These are phyloP conservation scores for Corrigiola litoralis DNA, from an alignment of 179 eudicot genomes.

Conservation along the genomic window DNA sequence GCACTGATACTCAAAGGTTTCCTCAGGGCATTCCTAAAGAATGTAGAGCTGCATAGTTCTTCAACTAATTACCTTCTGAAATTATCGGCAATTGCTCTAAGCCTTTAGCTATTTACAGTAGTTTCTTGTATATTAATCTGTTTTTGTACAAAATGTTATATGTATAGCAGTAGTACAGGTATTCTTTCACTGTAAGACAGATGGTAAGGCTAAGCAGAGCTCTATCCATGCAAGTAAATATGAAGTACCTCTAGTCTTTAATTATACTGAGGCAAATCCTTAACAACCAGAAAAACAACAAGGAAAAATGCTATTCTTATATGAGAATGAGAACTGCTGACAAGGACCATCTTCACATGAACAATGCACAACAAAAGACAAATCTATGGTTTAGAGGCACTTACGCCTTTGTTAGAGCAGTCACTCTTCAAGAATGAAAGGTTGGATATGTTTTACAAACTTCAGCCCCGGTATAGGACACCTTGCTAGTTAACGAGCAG, in stretches of 20 bases:
- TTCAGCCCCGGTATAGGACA: background rate
- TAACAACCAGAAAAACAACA: background rate
- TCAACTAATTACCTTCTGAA: no score
- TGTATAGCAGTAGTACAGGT: background rate
- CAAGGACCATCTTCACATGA: background rate
- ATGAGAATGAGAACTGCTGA: background rate
- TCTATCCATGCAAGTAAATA: no score
- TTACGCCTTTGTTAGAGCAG: slow-evolving; percentile 12
- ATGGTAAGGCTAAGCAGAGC: no score
- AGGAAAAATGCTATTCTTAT: background rate
- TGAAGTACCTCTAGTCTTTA: no score
- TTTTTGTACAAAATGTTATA: background rate
- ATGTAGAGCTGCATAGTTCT: slow-evolving; percentile 13
- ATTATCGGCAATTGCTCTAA: no score
- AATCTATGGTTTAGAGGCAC: background rate
- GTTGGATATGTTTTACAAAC: background rate
- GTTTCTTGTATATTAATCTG: no score
- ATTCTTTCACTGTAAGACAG: background rate
- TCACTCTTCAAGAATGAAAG: background rate
- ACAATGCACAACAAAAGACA: background rate
- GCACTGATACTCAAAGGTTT: slow-evolving; percentile 29
- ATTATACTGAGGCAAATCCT: no score
- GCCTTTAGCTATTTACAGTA: no score
- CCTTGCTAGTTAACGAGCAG: background rate
- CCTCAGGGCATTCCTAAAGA: slow-evolving; percentile 31